Conservation (phyloP, 2,329 filamentous ascomycete genomes). For the Colletotrichum viniferum region DNA sequence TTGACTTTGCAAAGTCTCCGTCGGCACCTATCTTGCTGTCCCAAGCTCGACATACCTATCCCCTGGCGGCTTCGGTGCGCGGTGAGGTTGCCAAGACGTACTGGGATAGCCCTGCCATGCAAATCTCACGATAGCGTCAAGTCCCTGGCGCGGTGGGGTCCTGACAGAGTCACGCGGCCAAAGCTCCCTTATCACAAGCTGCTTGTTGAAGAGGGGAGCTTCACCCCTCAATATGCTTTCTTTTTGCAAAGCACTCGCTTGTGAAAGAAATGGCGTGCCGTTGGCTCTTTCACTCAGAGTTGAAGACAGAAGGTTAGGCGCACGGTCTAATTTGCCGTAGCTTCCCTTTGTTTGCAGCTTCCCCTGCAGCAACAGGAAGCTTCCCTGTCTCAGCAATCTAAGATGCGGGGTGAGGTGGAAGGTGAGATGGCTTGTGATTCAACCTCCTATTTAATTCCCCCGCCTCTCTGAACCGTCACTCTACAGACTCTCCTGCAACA, state of each 20-base stretch:
- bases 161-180: background rate
- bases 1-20: background rate
- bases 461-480: background rate
- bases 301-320: background rate
- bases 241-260: background rate
- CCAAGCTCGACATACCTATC: background rate
- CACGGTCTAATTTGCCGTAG: background rate
- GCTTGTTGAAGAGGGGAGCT: background rate
- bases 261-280: background rate
- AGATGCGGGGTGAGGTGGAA: background rate
- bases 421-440: background rate
- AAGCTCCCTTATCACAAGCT: background rate
- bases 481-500: accelerated
- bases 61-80: background rate
- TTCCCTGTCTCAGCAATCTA: background rate
- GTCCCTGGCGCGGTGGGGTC: background rate
- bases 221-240: background rate
- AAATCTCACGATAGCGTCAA: background rate
- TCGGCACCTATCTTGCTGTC: background rate
- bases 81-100: background rate
- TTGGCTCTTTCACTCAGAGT: background rate
- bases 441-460: background rate
- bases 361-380: background rate
- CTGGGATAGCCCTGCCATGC: background rate
- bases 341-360: background rate